Conservation (phyloP, 495 filamentous ascomycete species). For the Delitschia confertaspora region DNA sequence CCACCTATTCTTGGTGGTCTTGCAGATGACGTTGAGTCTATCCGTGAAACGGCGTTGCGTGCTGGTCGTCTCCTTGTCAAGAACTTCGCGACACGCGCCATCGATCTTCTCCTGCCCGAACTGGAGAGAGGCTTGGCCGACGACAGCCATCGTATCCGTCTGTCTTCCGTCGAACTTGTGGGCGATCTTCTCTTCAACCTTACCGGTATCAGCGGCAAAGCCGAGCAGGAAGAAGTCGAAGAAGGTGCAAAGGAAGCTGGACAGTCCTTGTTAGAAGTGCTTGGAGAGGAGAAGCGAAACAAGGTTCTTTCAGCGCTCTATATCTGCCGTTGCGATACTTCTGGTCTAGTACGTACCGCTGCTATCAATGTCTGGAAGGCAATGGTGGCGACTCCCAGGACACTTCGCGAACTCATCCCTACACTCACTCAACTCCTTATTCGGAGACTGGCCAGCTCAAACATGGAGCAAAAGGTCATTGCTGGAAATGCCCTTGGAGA, state of each 20-base stretch:
- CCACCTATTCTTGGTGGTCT: slow-evolving; percentile 90
- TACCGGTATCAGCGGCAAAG: slow-evolving; percentile 81
- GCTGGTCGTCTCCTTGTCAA: slow-evolving; percentile 92
- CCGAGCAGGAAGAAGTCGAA: slow-evolving; percentile 71
- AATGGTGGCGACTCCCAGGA: slow-evolving; percentile 83
- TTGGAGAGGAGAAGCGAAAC: slow-evolving; percentile 91
- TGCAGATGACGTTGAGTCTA: slow-evolving; percentile 90
- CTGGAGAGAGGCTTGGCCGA: slow-evolving; percentile 92
- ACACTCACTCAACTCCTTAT: slow-evolving; percentile 92
- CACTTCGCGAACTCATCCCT: slow-evolving; percentile 88
- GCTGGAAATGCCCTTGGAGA: slow-evolving; percentile 94
- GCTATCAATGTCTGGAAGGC: slow-evolving; percentile 95
- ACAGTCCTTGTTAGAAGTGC: slow-evolving; percentile 80
- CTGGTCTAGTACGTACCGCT: slow-evolving; percentile 79
- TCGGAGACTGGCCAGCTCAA: slow-evolving; percentile 83
- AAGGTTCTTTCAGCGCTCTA: slow-evolving; percentile 92
- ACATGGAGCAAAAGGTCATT: slow-evolving; percentile 97
- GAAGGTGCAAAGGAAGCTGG: slow-evolving; percentile 75
- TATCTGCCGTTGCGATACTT: slow-evolving; percentile 96
- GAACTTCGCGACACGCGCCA: slow-evolving; percentile 91
- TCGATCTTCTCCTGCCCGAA: slow-evolving; percentile 88
- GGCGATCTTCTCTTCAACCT: slow-evolving; percentile 96
- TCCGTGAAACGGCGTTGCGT: slow-evolving; percentile 84
- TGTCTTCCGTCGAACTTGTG: slow-evolving; percentile 95
- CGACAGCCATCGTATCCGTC: slow-evolving; percentile 89